Conservation (phyloP, 2,329 filamentous ascomycete species). For the Xylariales sp. region DNA sequence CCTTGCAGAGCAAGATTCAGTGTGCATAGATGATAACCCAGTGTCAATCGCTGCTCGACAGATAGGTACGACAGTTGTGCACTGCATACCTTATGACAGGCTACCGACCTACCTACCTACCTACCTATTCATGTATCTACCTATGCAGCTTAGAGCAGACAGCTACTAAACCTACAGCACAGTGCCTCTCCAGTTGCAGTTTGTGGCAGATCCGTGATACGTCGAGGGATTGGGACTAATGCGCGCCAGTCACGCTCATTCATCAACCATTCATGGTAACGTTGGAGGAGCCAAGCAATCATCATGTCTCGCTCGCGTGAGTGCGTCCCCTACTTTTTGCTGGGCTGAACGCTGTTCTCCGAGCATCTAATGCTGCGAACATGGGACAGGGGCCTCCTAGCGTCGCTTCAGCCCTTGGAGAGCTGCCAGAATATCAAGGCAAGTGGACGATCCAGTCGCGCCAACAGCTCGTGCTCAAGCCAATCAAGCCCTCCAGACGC, state of each 20-base stretch:
- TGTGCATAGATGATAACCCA: background rate
- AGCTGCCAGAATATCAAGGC: constrained; percentile 27
- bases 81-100: constrained; percentile 1
- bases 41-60: constrained; percentile 5
- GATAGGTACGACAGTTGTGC: constrained; percentile 1
- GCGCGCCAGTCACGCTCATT: constrained; percentile 10
- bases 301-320: constrained; percentile 8
- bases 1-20: constrained; percentile 4
- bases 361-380: constrained; percentile 10
- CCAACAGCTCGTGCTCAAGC: constrained; percentile 21
- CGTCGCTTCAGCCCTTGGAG: constrained; percentile 24
- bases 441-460: constrained; percentile 23
- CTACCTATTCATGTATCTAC: too few species aligned
- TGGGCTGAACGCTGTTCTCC: constrained; percentile 2
- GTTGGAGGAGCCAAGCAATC: background rate
- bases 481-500: constrained; percentile 32
- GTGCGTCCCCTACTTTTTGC: background rate
- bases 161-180: too few species aligned
- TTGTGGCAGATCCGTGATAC: constrained; percentile 1
- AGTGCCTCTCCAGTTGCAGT: background rate
- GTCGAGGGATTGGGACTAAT: constrained; percentile 8
- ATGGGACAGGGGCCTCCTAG: constrained; percentile 16
- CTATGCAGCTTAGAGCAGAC: too few species aligned
- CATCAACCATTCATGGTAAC: constrained; percentile 3
- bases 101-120: too few species aligned